phyloP scores from a whole-genome alignment of 208 protist genomes.

The Crithidia bombi region DNA sequence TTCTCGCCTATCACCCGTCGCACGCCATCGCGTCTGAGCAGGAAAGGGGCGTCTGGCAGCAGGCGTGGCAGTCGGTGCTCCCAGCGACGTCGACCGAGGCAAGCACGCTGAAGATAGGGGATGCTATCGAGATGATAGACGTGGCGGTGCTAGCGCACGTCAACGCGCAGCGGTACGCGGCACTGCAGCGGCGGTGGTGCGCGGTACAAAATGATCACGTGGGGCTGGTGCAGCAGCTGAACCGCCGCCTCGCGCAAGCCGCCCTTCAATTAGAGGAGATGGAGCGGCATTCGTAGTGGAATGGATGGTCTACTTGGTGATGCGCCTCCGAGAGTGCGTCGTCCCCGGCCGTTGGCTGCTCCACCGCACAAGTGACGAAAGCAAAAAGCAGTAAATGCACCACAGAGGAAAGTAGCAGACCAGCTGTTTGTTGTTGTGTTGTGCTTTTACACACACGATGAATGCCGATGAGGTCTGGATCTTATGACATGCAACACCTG shows the following conservation, averaged over 20 bases:
- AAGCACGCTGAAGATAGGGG: not conserved
- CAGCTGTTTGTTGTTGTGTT: too few species aligned
- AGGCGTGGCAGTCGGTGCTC: slow-evolving; percentile 17
- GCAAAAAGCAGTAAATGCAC: too few species aligned
- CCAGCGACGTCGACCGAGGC: not conserved
- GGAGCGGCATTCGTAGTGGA: slow-evolving; percentile 12
- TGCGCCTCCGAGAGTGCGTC: too few species aligned
- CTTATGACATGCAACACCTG: too few species aligned
- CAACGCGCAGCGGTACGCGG: slow-evolving; percentile 27
- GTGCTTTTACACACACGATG: too few species aligned
- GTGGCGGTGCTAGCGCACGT: slow-evolving; percentile 28
- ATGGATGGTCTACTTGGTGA: too few species aligned
- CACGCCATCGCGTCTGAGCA: slow-evolving; percentile 24
- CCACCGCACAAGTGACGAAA: too few species aligned
- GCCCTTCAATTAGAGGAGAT: slow-evolving; percentile 30
- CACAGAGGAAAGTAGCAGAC: too few species aligned
- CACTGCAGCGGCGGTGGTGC: slow-evolving; percentile 22
- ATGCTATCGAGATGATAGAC: slow-evolving; percentile 8
- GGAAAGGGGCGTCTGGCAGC: slow-evolving; percentile 28
- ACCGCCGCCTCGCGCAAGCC: slow-evolving; percentile 27
- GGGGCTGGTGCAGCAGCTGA: slow-evolving; percentile 11
- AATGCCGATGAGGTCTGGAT: too few species aligned
- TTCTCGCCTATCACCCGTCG: slow-evolving; percentile 15
- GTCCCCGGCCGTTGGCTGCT: too few species aligned
- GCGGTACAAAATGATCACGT: slow-evolving; percentile 20